phyloP scores from a whole-genome alignment of 106 monocot genomes.

The Acorus calamus region DNA sequence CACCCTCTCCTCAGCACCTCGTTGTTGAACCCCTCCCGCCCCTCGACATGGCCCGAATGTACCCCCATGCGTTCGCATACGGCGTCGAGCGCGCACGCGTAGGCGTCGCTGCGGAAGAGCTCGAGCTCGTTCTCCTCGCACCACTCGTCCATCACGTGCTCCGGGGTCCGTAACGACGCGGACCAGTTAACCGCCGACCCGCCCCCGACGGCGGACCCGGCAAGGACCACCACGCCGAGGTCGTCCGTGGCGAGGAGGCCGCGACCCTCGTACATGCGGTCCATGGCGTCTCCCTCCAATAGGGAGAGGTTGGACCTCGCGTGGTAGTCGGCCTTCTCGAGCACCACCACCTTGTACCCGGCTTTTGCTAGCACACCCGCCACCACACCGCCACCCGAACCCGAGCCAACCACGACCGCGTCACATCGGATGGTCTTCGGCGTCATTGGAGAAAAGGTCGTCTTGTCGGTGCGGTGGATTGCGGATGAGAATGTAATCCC shows the following conservation, averaged over 20 bases:
- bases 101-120: background rate
- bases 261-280: slow-evolving; percentile 33
- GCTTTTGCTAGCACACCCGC: slow-evolving; percentile 2
- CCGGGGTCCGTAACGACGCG: slow-evolving; percentile 45
- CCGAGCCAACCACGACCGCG: slow-evolving; percentile 11
- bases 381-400: slow-evolving; percentile 10
- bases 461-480: background rate
- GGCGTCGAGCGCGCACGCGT: no score
- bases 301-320: background rate
- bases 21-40: no score
- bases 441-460: background rate
- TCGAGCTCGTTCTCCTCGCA: background rate
- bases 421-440: background rate
- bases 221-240: slow-evolving; percentile 23
- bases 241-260: slow-evolving; percentile 31
- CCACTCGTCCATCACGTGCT: slow-evolving; percentile 14
- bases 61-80: no score
- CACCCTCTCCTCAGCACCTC: no score
- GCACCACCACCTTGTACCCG: slow-evolving; percentile 2
- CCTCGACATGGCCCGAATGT: no score
- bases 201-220: slow-evolving; percentile 51
- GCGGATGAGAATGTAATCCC: background rate
- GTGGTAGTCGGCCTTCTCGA: slow-evolving; percentile 1
- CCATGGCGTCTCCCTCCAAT: slow-evolving; percentile 23
- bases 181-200: slow-evolving; percentile 70